Evolutionary conservation across 2,329 filamentous ascomycete genomes (phyloP), one percentile per base, ranked within the genome.

Genomic region (Talaromyces verruculosus): DNA sequence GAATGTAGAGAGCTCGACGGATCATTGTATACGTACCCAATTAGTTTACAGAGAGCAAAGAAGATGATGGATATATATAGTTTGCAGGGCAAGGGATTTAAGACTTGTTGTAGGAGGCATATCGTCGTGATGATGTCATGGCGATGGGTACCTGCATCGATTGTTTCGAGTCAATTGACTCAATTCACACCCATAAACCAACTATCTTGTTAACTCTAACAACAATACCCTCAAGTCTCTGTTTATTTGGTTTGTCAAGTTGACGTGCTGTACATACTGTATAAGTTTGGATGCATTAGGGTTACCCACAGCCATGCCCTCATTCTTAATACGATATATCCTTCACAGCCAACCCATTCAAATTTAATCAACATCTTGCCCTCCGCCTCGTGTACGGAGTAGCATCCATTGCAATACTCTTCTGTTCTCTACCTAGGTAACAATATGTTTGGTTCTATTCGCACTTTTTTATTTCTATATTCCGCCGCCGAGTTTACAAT

Each of bases 51-150:
- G n/a, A n/a, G 7, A 19, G 13, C 8, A 35, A 2, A 7, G 15
- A 33, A 61, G 25, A 13, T 35, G 28, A 55, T 5, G 51, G 5
- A 33, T 35, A 37, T 35, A 55, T 25, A 3, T 25, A 3, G 3
- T 3, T 25, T 3, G 25, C 3, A 25, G 3, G 25, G 25, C 25
- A 59, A 47, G 39, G 25, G 11, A 25, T 47, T 4, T 15, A 35
- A 37, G 47, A 43, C 33, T 57, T 43, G 15, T 35, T 10, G 57
- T n/a, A 22, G 61, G 47, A 55, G 35, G 25, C 30, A 66, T 66
- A 63, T 63, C 64, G 64, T 66, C 57, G 53, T 63, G 39, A 63
- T 66, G 64, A 66, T 63, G 60, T 66, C 64, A 66, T 66, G 47
- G 13, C 15, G 28, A 41, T 33, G 19, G n/a, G 43, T 47, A 22